A percentile compares a stretch with the other conserved stretches of the same genome.
Evolutionary conservation across 768 basidiomycete genomes (phyloP).

Genomic region (Pholiota microspora): DNA sequence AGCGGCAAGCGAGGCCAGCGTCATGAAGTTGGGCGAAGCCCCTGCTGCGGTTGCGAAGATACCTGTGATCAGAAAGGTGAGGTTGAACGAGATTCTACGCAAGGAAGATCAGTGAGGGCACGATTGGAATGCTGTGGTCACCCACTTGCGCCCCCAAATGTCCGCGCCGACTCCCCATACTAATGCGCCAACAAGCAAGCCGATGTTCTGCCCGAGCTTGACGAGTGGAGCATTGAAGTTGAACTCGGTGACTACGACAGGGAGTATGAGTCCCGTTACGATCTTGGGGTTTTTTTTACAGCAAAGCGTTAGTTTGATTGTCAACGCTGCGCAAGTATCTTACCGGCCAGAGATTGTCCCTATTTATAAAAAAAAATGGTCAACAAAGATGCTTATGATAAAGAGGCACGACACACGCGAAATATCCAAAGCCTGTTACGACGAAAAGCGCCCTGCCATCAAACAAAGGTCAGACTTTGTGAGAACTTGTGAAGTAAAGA

Average conservation of each 20-base stretch:
- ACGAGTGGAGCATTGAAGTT: constrained; percentile 57
- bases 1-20: constrained; percentile 49
- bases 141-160: constrained; percentile 66
- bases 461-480: neutral
- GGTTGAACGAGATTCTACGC: constrained; percentile 60
- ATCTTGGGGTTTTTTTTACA: constrained; percentile 17
- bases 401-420: constrained; percentile 17
- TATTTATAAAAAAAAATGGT: constrained; percentile 2
- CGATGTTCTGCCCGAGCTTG: constrained; percentile 70
- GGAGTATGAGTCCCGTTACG: constrained; percentile 46
- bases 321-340: neutral
- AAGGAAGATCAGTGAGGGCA: neutral
- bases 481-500: too few relatives aligned
- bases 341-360: constrained; percentile 30
- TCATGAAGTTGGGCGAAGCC: constrained; percentile 48
- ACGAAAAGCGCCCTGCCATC: constrained; percentile 24
- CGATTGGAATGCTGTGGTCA: neutral
- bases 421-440: constrained; percentile 30
- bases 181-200: constrained; percentile 64
- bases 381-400: neutral
- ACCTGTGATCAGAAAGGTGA: constrained; percentile 66
- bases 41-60: constrained; percentile 65
- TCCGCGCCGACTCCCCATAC: constrained; percentile 71
- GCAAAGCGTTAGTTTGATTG: too few relatives aligned
- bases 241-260: constrained; percentile 66